phyloP scores from a whole-genome alignment of 306 rosid species.

The Alnus rubra region DNA sequence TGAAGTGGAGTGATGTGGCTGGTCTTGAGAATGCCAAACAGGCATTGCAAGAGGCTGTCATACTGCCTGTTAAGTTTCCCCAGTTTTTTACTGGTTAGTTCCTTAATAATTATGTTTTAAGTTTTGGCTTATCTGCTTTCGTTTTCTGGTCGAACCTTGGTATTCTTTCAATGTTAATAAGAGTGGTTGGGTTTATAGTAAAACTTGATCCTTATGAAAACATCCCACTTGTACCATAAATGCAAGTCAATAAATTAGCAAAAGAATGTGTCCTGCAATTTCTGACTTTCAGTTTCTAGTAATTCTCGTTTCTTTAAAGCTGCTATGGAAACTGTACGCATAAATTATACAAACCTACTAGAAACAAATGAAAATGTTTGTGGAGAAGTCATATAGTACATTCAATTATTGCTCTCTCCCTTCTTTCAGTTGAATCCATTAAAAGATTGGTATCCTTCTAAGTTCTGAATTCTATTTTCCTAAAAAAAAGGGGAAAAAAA shows the following conservation, averaged over 20 bases:
- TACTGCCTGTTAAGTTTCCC: constrained; percentile 87
- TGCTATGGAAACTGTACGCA: not conserved
- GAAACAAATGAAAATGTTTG: not conserved
- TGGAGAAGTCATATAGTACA: not conserved
- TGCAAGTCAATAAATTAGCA: too few relatives aligned
- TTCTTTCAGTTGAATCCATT: too few relatives aligned
- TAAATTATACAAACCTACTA: not conserved
- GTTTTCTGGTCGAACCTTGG: not conserved
- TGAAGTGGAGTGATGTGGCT: constrained; percentile 89
- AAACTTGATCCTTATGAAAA: not conserved
- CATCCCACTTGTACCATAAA: not conserved
- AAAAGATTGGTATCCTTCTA: too few relatives aligned
- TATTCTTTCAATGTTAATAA: not conserved
- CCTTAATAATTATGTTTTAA: not conserved
- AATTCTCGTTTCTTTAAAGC: too few relatives aligned
- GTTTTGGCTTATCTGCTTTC: too few relatives aligned
- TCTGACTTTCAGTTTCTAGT: not conserved
- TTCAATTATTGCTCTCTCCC: not conserved
- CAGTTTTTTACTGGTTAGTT: constrained; percentile 86
- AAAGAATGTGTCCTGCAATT: not conserved
- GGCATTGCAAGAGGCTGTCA: constrained; percentile 91
- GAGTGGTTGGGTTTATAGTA: not conserved
- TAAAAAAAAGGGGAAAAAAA: too few relatives aligned
- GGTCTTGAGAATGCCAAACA: constrained; percentile 86
- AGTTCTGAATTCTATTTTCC: too few relatives aligned